phyloP scores from a whole-genome alignment of 306 rosid species.

The Acmispon strigosus region DNA sequence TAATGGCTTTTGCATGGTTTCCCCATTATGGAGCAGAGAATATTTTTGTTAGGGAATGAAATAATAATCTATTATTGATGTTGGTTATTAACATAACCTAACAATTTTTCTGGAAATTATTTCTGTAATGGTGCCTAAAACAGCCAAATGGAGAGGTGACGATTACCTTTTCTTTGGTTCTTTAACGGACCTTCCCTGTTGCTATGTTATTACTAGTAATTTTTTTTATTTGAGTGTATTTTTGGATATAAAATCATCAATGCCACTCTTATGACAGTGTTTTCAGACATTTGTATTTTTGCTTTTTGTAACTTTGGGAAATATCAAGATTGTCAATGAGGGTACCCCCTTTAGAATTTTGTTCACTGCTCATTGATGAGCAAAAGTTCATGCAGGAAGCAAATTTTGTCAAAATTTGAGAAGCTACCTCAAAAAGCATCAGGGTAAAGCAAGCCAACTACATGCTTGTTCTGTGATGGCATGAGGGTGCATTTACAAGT shows the following conservation, averaged over 20 bases:
- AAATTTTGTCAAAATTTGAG: background rate
- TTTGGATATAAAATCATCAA: background rate
- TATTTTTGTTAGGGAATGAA: background rate
- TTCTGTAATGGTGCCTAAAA: background rate
- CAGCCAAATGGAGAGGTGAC: background rate
- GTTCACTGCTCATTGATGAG: constrained; percentile 6
- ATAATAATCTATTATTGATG: no score
- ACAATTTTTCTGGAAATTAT: background rate
- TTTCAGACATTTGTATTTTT: background rate
- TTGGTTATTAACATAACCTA: no score
- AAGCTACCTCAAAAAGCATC: constrained; percentile 14
- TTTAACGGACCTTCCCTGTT: background rate
- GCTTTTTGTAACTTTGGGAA: background rate
- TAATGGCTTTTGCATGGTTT: background rate
- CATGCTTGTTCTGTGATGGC: constrained; percentile 11
- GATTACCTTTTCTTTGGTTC: background rate
- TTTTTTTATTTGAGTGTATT: background rate
- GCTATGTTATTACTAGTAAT: background rate
- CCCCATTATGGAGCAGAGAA: background rate
- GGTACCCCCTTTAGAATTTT: background rate
- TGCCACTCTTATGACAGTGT: background rate
- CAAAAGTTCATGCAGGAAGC: constrained; percentile 12
- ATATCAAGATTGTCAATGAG: background rate
- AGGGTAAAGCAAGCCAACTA: constrained; percentile 4
- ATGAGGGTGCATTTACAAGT: background rate